These are phyloP conservation scores for Fusarium buxicola DNA, from an alignment of 2,329 filamentous ascomycete genomes.

Conservation along the genomic window DNA sequence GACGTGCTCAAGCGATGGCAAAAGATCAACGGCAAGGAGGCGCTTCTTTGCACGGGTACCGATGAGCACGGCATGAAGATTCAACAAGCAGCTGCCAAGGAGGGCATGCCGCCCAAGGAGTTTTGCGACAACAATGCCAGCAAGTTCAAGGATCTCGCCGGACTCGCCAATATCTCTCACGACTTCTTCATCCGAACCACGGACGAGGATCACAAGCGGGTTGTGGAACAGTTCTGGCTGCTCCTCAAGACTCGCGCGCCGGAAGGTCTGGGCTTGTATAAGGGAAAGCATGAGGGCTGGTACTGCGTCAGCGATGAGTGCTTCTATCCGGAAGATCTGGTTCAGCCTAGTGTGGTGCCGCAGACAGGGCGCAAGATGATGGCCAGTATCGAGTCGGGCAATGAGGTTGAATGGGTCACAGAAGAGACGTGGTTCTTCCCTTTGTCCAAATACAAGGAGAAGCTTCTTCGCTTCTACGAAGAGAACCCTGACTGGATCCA, in stretches of 20 bases:
- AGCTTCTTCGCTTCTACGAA: slow-evolving; percentile 81
- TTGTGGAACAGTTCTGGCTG: slow-evolving; percentile 91
- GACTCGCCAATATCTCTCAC: slow-evolving; percentile 75
- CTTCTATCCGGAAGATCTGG: slow-evolving; percentile 84
- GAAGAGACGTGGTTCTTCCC: slow-evolving; percentile 97
- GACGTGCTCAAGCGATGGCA: slow-evolving; percentile 96
- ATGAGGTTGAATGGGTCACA: slow-evolving; percentile 92
- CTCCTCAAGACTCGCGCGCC: slow-evolving; percentile 67
- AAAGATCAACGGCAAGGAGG: slow-evolving; percentile 74
- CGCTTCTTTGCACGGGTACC: slow-evolving; percentile 88
- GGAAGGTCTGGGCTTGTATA: slow-evolving; percentile 82
- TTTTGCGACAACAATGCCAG: slow-evolving; percentile 89
- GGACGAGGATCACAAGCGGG: slow-evolving; percentile 81
- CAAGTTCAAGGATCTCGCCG: slow-evolving; percentile 81
- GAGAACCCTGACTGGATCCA: slow-evolving; percentile 82
- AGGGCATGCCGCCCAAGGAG: slow-evolving; percentile 78
- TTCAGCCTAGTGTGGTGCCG: slow-evolving; percentile 80
- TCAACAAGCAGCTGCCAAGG: slow-evolving; percentile 82
- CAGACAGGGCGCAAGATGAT: slow-evolving; percentile 85
- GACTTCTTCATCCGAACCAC: slow-evolving; percentile 96
- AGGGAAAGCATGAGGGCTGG: slow-evolving; percentile 90
- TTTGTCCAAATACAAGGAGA: slow-evolving; percentile 83
- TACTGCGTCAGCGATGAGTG: slow-evolving; percentile 97
- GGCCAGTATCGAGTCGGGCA: slow-evolving; percentile 87
- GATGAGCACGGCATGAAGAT: slow-evolving; percentile 99